These are phyloP conservation scores for Colletotrichum nymphaeae DNA, from an alignment of 2,329 filamentous ascomycete genomes.

Conservation along the genomic window DNA sequence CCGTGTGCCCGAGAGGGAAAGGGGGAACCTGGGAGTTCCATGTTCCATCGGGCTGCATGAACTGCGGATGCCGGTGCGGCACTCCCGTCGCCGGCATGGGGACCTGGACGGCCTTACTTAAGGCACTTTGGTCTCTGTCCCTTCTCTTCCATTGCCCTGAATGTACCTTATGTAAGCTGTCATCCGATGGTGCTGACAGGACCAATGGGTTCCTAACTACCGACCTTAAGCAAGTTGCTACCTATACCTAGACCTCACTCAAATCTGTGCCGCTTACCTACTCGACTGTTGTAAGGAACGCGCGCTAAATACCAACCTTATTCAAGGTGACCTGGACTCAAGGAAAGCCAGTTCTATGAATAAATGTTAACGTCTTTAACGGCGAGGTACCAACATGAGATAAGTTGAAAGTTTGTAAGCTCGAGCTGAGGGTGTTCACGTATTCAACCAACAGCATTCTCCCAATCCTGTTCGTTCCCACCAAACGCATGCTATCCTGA, in stretches of 20 bases:
- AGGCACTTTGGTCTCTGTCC: not conserved
- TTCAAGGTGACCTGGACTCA: not conserved
- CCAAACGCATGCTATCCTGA: not conserved
- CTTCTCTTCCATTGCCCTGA: no score
- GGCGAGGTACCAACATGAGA: not conserved
- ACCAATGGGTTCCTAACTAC: not conserved
- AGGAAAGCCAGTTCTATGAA: not conserved
- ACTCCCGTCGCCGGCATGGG: not conserved
- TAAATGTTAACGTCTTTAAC: not conserved
- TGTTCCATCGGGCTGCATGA: constrained; percentile 22
- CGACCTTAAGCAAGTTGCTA: no score
- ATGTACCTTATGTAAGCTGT: not conserved
- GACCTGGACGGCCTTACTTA: not conserved
- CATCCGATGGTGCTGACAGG: not conserved
- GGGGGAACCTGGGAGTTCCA: constrained; percentile 1
- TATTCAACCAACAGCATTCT: not conserved
- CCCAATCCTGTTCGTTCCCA: not conserved
- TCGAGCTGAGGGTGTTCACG: not conserved
- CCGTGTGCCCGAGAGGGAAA: constrained; percentile 4
- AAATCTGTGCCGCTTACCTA: no score
- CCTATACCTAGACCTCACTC: no score
- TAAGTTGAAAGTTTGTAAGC: no score
- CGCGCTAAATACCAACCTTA: not conserved
- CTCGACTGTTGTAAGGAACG: no score
- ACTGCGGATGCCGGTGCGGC: not conserved